Conservation (phyloP, 2,329 filamentous ascomycete species). For the Phyllosticta paracitricarpa region DNA sequence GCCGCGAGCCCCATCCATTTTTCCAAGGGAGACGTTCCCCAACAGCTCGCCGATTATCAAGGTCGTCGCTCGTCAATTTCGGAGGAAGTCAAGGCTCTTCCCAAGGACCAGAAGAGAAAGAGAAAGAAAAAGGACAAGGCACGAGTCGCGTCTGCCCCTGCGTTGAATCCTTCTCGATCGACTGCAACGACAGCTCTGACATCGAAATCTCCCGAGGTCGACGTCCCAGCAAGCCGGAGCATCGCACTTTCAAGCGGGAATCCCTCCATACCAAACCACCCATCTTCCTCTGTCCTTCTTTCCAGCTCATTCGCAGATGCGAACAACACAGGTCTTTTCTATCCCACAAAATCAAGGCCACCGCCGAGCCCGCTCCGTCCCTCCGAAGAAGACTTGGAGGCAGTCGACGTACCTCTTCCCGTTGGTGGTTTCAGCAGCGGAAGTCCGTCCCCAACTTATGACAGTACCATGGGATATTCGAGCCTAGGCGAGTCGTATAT, state of each 20-base stretch:
- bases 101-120: slow-evolving; percentile 7
- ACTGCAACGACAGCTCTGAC: slow-evolving; percentile 5
- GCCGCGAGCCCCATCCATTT: slow-evolving; percentile 4
- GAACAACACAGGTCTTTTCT: slow-evolving; percentile 8
- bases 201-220: slow-evolving; percentile 4
- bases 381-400: slow-evolving; percentile 1
- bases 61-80: slow-evolving; percentile 7
- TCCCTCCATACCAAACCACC: not conserved
- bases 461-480: not conserved
- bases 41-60: not conserved
- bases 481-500: slow-evolving; percentile 8
- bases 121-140: slow-evolving; percentile 8
- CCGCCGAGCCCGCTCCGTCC: slow-evolving; percentile 3
- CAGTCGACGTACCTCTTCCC: slow-evolving; percentile 7
- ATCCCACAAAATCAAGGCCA: slow-evolving; percentile 3
- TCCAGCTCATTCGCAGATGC: slow-evolving; percentile 7
- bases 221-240: not conserved
- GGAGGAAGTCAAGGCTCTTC: slow-evolving; percentile 5
- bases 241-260: not conserved
- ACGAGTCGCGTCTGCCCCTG: not conserved
- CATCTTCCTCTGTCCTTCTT: not conserved
- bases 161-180: not conserved
- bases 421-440: slow-evolving; percentile 9
- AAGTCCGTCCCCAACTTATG: not conserved
- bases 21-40: slow-evolving; percentile 1